phyloP scores from a whole-genome alignment of 768 basidiomycete genomes.

The Mycena indigotica region DNA sequence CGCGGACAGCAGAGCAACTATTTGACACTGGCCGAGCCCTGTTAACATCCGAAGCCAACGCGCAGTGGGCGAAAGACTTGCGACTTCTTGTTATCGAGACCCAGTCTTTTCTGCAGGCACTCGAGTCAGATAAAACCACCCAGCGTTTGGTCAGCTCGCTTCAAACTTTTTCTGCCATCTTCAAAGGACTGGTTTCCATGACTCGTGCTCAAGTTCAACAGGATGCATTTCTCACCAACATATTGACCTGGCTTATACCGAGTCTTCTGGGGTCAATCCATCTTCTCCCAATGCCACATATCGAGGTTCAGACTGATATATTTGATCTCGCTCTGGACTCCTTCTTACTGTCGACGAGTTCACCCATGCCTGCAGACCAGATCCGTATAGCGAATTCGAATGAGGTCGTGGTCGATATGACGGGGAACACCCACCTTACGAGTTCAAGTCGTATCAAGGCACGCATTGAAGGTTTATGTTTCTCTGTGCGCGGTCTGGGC shows the following conservation, averaged over 20 bases:
- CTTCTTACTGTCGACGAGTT: constrained; percentile 27
- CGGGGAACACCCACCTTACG: constrained; percentile 16
- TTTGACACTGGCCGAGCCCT: constrained; percentile 28
- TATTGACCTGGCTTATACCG: constrained; percentile 39
- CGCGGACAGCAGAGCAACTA: constrained; percentile 25
- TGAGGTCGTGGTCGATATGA: constrained; percentile 38
- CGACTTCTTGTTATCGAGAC: constrained; percentile 19
- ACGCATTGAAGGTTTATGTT: constrained; percentile 39
- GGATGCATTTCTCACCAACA: constrained; percentile 27
- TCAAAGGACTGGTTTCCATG: constrained; percentile 15
- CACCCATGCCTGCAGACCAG: constrained; percentile 38
- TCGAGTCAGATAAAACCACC: constrained; percentile 26
- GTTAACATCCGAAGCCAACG: constrained; percentile 17
- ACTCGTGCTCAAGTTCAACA: constrained; percentile 9
- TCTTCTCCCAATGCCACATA: constrained; percentile 36
- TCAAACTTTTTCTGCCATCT: constrained; percentile 14
- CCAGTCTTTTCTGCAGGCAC: constrained; percentile 21
- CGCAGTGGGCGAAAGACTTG: constrained; percentile 23
- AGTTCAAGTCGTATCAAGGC: constrained; percentile 27
- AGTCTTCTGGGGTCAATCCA: constrained; percentile 33
- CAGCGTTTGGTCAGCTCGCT: constrained; percentile 21
- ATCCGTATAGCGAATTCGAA: constrained; percentile 38
- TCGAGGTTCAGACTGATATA: constrained; percentile 39
- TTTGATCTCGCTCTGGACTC: constrained; percentile 37
- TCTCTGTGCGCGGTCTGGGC: constrained; percentile 36